Conservation (phyloP, 2,329 filamentous ascomycete genomes). For the Cladophialophora psammophila region DNA sequence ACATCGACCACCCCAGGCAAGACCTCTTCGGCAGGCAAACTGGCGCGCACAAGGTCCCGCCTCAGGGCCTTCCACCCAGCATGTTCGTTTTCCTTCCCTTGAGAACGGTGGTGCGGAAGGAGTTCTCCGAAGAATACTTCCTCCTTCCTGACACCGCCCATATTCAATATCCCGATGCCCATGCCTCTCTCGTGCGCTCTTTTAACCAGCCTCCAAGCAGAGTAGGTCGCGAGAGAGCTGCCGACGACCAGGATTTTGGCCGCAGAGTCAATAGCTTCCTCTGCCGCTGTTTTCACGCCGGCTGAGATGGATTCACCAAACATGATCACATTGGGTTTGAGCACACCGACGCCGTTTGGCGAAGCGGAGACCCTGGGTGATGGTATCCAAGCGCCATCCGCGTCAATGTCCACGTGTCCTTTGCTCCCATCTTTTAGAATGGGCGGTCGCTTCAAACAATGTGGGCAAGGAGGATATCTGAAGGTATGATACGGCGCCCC, state of each 20-base stretch:
- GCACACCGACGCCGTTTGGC: slow-evolving; percentile 72
- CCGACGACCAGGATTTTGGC: slow-evolving; percentile 80
- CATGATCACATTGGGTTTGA: slow-evolving; percentile 95
- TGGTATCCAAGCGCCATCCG: slow-evolving; percentile 77
- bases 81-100: neutral
- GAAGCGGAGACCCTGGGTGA: neutral
- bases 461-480: slow-evolving; percentile 87
- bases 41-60: slow-evolving; percentile 50
- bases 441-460: slow-evolving; percentile 73
- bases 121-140: slow-evolving; percentile 49
- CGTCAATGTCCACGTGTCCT: slow-evolving; percentile 72
- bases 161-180: slow-evolving; percentile 85
- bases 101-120: slow-evolving; percentile 16
- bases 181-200: slow-evolving; percentile 81
- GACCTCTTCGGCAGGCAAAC: slow-evolving; percentile 51
- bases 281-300: slow-evolving; percentile 75
- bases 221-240: slow-evolving; percentile 92
- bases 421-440: slow-evolving; percentile 61
- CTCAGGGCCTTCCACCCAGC: slow-evolving; percentile 21
- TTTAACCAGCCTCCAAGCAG: slow-evolving; percentile 88
- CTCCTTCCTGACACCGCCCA: slow-evolving; percentile 62
- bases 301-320: slow-evolving; percentile 87
- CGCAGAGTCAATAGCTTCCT: slow-evolving; percentile 78
- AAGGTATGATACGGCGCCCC: slow-evolving; percentile 88
- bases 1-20: slow-evolving; percentile 49